phyloP scores from a whole-genome alignment of 768 basidiomycete species.

The Leccinum truebloodii region DNA sequence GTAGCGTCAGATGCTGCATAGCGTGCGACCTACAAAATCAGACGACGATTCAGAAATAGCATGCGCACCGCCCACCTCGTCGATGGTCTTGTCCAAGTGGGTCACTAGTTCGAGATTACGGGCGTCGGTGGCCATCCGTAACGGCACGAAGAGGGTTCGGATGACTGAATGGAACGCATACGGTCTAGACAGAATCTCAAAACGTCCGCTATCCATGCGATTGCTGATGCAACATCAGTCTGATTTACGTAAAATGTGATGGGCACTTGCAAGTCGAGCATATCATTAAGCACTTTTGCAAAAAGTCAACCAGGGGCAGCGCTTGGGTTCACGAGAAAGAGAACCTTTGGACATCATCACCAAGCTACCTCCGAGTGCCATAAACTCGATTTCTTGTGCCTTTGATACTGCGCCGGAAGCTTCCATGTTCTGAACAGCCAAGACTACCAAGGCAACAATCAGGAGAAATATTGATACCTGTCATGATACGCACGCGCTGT shows the following conservation, averaged over 20 bases:
- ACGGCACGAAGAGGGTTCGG: constrained; percentile 69
- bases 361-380: constrained; percentile 77
- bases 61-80: constrained; percentile 42
- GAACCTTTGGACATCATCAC: constrained; percentile 87
- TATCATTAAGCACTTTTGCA: constrained; percentile 69
- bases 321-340: constrained; percentile 13
- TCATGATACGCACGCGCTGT: constrained; percentile 54
- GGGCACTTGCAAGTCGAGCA: constrained; percentile 69
- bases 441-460: constrained; percentile 36
- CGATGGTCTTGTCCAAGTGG: constrained; percentile 67
- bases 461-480: constrained; percentile 1
- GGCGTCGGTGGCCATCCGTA: constrained; percentile 67
- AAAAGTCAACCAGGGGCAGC: constrained; percentile 2
- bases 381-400: constrained; percentile 85
- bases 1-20: constrained; percentile 59
- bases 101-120: constrained; percentile 66
- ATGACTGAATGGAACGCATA: constrained; percentile 80
- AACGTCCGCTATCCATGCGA: constrained; percentile 85
- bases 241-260: neutral
- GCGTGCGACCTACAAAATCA: constrained; percentile 51
- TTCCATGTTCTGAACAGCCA: constrained; percentile 92
- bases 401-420: constrained; percentile 71
- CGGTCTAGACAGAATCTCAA: constrained; percentile 67
- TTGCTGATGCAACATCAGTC: constrained; percentile 46
- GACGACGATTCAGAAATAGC: neutral